These are phyloP conservation scores for Penicillium paxilli DNA, from an alignment of 495 filamentous ascomycete species.

Conservation along the genomic window DNA sequence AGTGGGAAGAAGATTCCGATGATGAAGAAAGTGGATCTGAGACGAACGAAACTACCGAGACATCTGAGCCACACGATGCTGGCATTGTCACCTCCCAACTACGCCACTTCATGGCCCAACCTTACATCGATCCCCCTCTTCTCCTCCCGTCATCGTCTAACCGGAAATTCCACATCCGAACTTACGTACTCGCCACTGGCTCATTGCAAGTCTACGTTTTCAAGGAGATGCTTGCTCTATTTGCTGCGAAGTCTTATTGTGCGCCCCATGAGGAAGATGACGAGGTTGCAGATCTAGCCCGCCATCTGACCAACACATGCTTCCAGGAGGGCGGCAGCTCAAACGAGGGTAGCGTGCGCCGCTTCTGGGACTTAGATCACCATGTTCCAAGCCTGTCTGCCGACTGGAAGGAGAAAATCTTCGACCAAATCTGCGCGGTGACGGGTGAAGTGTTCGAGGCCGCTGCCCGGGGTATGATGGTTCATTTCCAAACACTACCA, in stretches of 20 bases:
- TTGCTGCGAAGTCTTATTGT: conserved; percentile 70
- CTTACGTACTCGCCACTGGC: conserved; percentile 82
- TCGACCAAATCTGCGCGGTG: conserved; percentile 67
- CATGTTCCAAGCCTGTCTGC: conserved; percentile 31
- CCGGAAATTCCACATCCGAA: conserved; percentile 92
- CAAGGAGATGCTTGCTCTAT: conserved; percentile 86
- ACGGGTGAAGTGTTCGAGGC: conserved; percentile 81
- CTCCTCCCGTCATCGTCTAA: conserved; percentile 62
- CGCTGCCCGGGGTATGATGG: conserved; percentile 74
- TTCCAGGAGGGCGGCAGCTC: conserved; percentile 64
- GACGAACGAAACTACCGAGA: conserved; percentile 33
- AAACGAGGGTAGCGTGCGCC: conserved; percentile 60
- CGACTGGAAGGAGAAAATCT: conserved; percentile 61
- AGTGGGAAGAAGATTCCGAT: conserved; percentile 70
- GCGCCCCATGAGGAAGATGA: conserved; percentile 47
- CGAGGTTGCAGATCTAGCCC: conserved; percentile 53
- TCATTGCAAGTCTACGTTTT: conserved; percentile 83
- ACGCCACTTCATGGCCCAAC: conserved; percentile 92
- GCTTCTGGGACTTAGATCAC: conserved; percentile 68
- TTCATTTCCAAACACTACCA: conserved; percentile 87
- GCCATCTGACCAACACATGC: conserved; percentile 92
- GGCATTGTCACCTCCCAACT: conserved; percentile 84
- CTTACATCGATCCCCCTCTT: conserved; percentile 91
- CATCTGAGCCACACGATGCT: conserved; percentile 26
- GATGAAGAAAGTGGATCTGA: conserved; percentile 38